phyloP scores from a whole-genome alignment of 2,329 filamentous ascomycete genomes.

The Exophiala bonariae region DNA sequence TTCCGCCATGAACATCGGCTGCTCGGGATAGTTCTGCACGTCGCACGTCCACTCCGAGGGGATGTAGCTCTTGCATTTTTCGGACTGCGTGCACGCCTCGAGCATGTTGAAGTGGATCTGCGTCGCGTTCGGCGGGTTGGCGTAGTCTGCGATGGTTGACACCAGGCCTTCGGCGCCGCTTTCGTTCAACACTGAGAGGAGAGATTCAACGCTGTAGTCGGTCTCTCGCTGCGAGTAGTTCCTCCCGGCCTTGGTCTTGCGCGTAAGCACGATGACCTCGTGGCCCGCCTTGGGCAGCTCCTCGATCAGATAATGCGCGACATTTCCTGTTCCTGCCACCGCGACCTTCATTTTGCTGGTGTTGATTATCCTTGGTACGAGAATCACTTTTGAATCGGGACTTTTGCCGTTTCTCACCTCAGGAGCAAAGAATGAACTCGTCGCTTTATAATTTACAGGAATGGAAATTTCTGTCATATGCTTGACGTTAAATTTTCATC shows the following conservation, averaged over 20 bases:
- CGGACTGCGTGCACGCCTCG: slow-evolving; percentile 10
- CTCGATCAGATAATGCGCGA: slow-evolving; percentile 10
- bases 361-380: too few relatives aligned
- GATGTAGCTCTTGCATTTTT: slow-evolving; percentile 11
- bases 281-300: slow-evolving; percentile 8
- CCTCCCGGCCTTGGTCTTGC: slow-evolving; percentile 1
- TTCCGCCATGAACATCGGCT: slow-evolving; percentile 8
- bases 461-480: too few relatives aligned
- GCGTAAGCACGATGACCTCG: slow-evolving; percentile 12
- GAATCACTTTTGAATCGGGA: too few relatives aligned
- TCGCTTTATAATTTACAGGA: too few relatives aligned
- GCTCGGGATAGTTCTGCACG: slow-evolving; percentile 9
- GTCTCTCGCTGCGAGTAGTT: background rate
- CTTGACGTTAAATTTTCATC: too few relatives aligned
- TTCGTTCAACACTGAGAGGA: slow-evolving; percentile 6
- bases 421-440: too few relatives aligned
- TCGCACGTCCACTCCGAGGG: slow-evolving; percentile 11
- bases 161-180: slow-evolving; percentile 6
- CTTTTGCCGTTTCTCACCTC: too few relatives aligned
- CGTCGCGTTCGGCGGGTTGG: slow-evolving; percentile 1
- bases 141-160: slow-evolving; percentile 13
- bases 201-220: slow-evolving; percentile 11
- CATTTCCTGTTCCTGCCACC: slow-evolving; percentile 14
- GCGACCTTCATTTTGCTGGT: slow-evolving; percentile 20
- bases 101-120: slow-evolving; percentile 11